Percentiles rank a stretch among this genome's conserved stretches.
These are phyloP conservation scores for Metschnikowia rubicola DNA, from an alignment of 805 yeast genomes.

Conservation along the genomic window DNA sequence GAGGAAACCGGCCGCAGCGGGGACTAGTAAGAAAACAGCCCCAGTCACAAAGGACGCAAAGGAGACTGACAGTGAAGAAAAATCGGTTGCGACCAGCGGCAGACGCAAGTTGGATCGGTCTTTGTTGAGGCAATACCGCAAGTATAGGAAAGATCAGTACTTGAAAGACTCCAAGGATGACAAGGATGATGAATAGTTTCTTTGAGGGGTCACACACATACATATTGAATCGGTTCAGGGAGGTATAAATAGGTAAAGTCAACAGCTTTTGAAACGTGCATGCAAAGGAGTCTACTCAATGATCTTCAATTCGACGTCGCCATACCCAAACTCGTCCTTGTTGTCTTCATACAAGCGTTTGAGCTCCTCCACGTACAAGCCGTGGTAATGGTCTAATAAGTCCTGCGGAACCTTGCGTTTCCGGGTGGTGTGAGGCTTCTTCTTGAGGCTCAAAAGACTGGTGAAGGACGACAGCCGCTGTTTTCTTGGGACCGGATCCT, in stretches of 20 bases:
- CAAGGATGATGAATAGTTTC: conserved; percentile 11
- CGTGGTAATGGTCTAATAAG: conserved; percentile 66
- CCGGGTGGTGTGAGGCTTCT: conserved; percentile 16
- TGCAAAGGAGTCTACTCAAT: conserved; percentile 31
- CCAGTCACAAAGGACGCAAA: not conserved
- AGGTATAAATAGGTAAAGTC: conserved; percentile 2
- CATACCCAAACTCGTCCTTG: conserved; percentile 52
- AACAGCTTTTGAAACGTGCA: not conserved
- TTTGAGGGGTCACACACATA: not conserved
- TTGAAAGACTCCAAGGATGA: conserved; percentile 7
- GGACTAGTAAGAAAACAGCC: not conserved
- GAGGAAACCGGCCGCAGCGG: conserved; percentile 14
- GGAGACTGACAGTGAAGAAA: not conserved
- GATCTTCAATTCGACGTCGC: conserved; percentile 46
- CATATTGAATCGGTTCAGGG: conserved; percentile 1
- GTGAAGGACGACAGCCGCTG: conserved; percentile 25
- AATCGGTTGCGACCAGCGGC: conserved; percentile 20
- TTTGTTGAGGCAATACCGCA: conserved; percentile 29
- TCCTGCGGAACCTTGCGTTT: conserved; percentile 36
- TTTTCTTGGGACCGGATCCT: conserved; percentile 23
- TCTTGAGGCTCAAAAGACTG: conserved; percentile 25
- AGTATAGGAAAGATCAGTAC: conserved; percentile 14
- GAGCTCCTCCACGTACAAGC: conserved; percentile 62
- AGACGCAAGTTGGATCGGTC: conserved; percentile 34
- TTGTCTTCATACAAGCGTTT: conserved; percentile 62